Conservation (phyloP, 1,284 basidiomycete genomes). For the Moesziomyces sp. region DNA sequence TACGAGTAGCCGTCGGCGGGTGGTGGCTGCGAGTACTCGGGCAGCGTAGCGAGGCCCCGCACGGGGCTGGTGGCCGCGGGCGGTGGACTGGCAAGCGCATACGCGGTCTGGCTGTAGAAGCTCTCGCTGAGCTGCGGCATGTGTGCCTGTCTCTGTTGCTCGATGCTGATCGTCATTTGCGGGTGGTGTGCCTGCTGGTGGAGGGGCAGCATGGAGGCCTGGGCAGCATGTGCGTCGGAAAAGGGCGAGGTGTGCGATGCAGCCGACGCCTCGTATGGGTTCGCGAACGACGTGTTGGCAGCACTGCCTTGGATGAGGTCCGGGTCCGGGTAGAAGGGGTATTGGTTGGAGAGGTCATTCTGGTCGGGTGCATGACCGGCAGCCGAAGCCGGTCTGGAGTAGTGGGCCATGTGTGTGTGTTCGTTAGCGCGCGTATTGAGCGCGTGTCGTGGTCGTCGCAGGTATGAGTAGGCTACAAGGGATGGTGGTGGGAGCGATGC, state of each 20-base stretch:
- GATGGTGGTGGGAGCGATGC: background rate
- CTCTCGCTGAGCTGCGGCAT: constrained; percentile 54
- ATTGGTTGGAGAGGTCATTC: constrained; percentile 13
- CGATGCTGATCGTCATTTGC: constrained; percentile 28
- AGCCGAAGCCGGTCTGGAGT: constrained; percentile 29
- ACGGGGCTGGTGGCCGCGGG: constrained; percentile 8
- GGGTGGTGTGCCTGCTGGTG: constrained; percentile 29
- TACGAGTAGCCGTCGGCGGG: constrained; percentile 25
- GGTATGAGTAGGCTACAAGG: background rate
- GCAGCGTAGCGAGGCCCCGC: constrained; percentile 13
- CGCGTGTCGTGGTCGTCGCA: background rate
- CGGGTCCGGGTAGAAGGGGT: constrained; percentile 48
- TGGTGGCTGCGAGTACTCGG: constrained; percentile 15
- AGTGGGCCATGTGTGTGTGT: constrained; percentile 21
- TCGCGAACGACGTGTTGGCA: constrained; percentile 24
- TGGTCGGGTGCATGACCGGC: constrained; percentile 25
- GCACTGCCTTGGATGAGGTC: constrained; percentile 32
- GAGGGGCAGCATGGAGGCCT: constrained; percentile 12
- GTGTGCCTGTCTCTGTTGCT: constrained; percentile 24
- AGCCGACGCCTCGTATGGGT: constrained; percentile 31
- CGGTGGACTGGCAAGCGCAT: constrained; percentile 38
- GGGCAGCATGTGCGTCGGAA: constrained; percentile 13
- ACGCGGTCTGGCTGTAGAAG: constrained; percentile 60
- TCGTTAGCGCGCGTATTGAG: background rate
- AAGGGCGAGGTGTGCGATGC: constrained; percentile 26